Evolutionary conservation across 306 rosid species (phyloP), one percentile per base, ranked within the genome.

Genomic region (Cucurbita pepo): DNA sequence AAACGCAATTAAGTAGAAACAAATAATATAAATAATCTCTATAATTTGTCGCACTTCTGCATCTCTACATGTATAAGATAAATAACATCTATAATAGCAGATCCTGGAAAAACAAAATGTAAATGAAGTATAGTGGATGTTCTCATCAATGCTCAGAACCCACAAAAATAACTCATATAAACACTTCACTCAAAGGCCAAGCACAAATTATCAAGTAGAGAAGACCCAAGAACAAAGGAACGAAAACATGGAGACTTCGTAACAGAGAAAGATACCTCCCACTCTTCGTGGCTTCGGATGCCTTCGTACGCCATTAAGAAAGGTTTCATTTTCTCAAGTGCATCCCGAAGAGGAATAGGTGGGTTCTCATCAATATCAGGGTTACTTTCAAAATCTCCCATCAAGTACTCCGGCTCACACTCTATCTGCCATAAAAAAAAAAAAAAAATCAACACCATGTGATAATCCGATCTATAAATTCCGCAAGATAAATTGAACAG

Each of bases 271-370:
- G 15, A 14, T 82, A 94, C 98, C 97, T 94, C 97, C 98, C 98
- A 94, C 86, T 94, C 98, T 76, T 87, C 95, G 61, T 94, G 90
- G 79, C 87, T 89, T 72, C 86, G 81, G 79, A 94, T 94, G 41
- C 89, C 89, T 81, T 94, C 98, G 56, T 90, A 90, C 37, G 77
- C 86, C 96, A 93, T 93, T 84, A 93, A 81, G 83, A 93, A 93
- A 51, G 98, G 98, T 78, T 90, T 93, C 89, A 85, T 80, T 85
- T 90, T 93, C 86, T 88, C 96, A 71, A 93, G 94, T 25, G 92
- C 90, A 66, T 93, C 97, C 44, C 88, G 85, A 11, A 93, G 94
- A 54, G 94, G 82, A 45, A 90, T 83, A 43, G 97, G 97, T 11
- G 90, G 94, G 60, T 87, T 86, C 78, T 93, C 98, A 76, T 90